Evolutionary conservation across 208 protist species (phyloP).

Genomic region (Trypanosomatidae sp.): DNA sequence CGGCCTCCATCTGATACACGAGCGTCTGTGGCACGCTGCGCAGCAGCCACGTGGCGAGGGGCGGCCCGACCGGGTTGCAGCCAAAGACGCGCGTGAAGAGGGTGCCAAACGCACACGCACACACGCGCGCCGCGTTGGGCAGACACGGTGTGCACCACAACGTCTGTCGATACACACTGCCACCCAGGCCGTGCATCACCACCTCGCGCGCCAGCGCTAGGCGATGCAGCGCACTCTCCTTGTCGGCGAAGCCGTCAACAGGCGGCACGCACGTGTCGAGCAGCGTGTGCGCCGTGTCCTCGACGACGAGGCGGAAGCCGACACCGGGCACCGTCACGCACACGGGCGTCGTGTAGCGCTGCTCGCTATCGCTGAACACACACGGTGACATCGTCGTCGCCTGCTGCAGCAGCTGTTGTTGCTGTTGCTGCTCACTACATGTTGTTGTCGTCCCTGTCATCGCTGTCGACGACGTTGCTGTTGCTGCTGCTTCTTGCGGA

Average conservation of each 20-base stretch:
- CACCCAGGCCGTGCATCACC: constrained; percentile 73
- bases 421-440: no score
- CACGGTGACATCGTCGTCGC: no score
- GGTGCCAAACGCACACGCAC: constrained; percentile 26
- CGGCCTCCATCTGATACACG: constrained; percentile 72
- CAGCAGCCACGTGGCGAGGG: constrained; percentile 63
- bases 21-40: constrained; percentile 57
- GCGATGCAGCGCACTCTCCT: constrained; percentile 67
- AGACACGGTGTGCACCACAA: constrained; percentile 62
- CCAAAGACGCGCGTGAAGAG: constrained; percentile 61
- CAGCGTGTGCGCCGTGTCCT: constrained; percentile 41
- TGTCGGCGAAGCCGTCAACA: constrained; percentile 71
- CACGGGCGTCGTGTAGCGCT: constrained; percentile 34
- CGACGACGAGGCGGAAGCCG: constrained; percentile 33
- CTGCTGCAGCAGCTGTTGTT: no score
- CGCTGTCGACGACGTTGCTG: no score
- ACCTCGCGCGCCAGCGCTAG: constrained; percentile 62
- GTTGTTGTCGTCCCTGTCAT: no score
- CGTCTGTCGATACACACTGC: constrained; percentile 66
- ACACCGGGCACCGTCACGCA: constrained; percentile 40
- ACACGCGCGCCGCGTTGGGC: constrained; percentile 35
- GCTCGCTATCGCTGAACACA: constrained; percentile 17
- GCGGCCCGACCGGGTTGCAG: constrained; percentile 33
- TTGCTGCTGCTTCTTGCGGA: no score
- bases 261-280: constrained; percentile 31